phyloP scores from a whole-genome alignment of 352 stramenopile species.

The Phytopythium delawarense region DNA sequence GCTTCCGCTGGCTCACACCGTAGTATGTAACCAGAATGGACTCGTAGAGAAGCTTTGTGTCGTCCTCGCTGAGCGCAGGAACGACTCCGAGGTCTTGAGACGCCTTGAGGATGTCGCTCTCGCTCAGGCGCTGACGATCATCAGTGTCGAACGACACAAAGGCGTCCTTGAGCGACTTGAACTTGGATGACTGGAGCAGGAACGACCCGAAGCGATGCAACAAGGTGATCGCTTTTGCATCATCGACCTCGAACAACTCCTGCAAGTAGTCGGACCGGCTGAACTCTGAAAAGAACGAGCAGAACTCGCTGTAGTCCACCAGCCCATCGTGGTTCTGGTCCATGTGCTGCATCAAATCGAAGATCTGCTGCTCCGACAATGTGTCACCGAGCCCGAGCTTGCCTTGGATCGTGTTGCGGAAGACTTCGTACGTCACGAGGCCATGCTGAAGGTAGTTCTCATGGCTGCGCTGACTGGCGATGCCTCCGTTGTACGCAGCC shows the following conservation, averaged over 20 bases:
- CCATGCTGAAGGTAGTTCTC: conserved; percentile 47
- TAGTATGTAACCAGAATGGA: conserved; percentile 71
- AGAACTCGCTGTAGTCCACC: conserved; percentile 90
- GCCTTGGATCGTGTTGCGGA: conserved; percentile 63
- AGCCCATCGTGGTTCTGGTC: conserved; percentile 89
- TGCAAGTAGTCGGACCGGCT: conserved; percentile 66
- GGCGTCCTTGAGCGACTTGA: conserved; percentile 42
- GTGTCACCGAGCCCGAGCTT: conserved; percentile 48
- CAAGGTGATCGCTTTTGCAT: conserved; percentile 65
- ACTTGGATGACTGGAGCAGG: conserved; percentile 38
- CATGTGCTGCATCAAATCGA: conserved; percentile 91
- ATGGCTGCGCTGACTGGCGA: conserved; percentile 32
- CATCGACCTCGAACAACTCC: conserved; percentile 72
- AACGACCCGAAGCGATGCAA: conserved; percentile 60
- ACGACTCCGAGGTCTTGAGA: conserved; percentile 45
- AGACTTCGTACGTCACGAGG: conserved; percentile 74
- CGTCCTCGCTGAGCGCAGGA: conserved; percentile 37
- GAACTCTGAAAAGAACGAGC: conserved; percentile 81
- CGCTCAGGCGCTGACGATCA: conserved; percentile 30
- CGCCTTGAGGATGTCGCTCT: conserved; percentile 48
- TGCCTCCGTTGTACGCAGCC: conserved; percentile 22
- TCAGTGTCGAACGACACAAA: conserved; percentile 53
- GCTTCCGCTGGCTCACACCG: conserved; percentile 35
- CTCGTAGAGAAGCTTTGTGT: conserved; percentile 49
- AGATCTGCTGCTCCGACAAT: conserved; percentile 88